Base-by-base conservation (phyloP, 805 yeast genomes). In the Starmerella apicola region DNA sequence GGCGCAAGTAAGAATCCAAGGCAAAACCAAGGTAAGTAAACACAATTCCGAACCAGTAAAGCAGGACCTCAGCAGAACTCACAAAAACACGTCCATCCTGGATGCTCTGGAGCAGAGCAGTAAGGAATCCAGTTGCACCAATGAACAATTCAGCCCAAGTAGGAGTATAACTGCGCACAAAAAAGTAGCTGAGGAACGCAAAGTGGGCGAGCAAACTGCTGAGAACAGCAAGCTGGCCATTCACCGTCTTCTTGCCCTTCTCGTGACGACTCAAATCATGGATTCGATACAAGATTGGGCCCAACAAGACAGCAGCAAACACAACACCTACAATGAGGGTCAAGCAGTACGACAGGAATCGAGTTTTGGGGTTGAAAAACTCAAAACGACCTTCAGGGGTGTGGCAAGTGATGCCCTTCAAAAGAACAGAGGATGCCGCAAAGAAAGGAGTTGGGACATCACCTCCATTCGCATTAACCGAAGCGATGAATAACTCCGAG, bases 81-180 rank as follows among this genome's bases (percentile, higher is more conserved):
- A 52, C 54, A 9, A 32, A 30, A 1, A 51, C 53, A 7, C 54
- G 46, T 30, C 56, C 56, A 31, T 52, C 56, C 38, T 52, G 52
- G n/a, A 47, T 43, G 29, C 21, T 25, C 19, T 46, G 48, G 12
- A 48, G 36, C 15, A 34, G 16, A 0, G 50, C 49, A 0, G 34
- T 48, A 8, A 42, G 15, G 3, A 34, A 40, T 1, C 45, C 45
- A 13, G 26, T 43, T 3, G 20, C 42, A 4, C 39, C 21, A 7
- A 43, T 33, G 6, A 43, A 17, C 35, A 38, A 36, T 21, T 49
- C 54, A 12, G 31, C 27, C 2, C 33, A 28, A n/a, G 34, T 26
- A 4, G 53, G 52, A 2, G 35, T 10, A 5, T 30, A 22, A 2
- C n/a, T 35, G 15, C 18, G 24, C 15, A 32, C 3, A 19, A 28